These are phyloP conservation scores for Pezicula carpinea DNA, from an alignment of 2,329 filamentous ascomycete species.

Conservation along the genomic window DNA sequence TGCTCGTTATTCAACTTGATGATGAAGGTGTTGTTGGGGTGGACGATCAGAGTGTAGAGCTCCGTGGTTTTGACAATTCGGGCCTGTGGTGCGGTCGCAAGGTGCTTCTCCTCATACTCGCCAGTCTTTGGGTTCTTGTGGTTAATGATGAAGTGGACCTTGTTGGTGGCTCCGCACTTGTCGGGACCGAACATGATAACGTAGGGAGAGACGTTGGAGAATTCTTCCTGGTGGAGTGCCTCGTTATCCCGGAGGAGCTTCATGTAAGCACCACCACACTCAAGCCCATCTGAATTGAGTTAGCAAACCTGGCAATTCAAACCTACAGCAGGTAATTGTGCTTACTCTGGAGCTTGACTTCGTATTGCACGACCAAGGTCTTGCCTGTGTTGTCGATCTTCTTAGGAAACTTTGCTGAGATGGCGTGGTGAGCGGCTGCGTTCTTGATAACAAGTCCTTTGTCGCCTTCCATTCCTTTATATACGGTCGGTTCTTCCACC, in stretches of 20 bases:
- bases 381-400: constrained; percentile 97
- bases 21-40: constrained; percentile 91
- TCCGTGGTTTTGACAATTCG: constrained; percentile 87
- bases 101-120: constrained; percentile 99
- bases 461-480: constrained; percentile 90
- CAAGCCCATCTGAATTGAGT: constrained; percentile 68
- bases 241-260: constrained; percentile 98
- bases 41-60: constrained; percentile 94
- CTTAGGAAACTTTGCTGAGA: constrained; percentile 97
- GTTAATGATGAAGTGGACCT: constrained; percentile 98
- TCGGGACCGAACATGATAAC: constrained; percentile 99
- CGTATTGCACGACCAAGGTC: constrained; percentile 95
- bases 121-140: constrained; percentile 99
- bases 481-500: constrained; percentile 82
- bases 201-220: constrained; percentile 94
- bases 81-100: constrained; percentile 76
- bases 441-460: constrained; percentile 99
- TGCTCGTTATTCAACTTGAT: constrained; percentile 89
- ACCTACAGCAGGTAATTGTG: constrained; percentile 19
- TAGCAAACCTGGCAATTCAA: constrained; percentile 24
- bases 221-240: constrained; percentile 94
- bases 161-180: constrained; percentile 99
- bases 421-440: constrained; percentile 95
- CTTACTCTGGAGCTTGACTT: constrained; percentile 97
- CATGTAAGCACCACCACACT: constrained; percentile 97